phyloP scores from a whole-genome alignment of 139 green algal genomes.

The Picochlorum sp. region DNA sequence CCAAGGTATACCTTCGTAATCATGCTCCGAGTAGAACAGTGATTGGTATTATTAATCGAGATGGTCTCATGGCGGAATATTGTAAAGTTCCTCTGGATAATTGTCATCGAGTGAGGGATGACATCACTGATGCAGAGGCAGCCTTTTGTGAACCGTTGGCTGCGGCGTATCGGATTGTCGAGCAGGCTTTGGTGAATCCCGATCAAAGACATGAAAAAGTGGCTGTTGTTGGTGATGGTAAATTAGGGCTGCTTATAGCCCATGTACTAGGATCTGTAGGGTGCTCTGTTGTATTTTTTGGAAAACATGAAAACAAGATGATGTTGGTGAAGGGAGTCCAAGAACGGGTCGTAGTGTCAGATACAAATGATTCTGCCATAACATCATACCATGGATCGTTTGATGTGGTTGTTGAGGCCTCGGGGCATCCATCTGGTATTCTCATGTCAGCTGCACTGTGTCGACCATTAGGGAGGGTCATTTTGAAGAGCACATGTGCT shows the following conservation, averaged over 20 bases:
- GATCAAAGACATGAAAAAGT: slow-evolving; percentile 7
- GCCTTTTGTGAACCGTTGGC: slow-evolving; percentile 65
- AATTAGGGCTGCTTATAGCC: slow-evolving; percentile 36
- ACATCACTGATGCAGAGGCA: slow-evolving; percentile 45
- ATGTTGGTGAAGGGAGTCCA: slow-evolving; percentile 32
- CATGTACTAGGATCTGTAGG: neutral
- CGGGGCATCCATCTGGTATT: slow-evolving; percentile 38
- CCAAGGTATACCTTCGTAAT: slow-evolving; percentile 45
- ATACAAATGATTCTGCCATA: slow-evolving; percentile 1
- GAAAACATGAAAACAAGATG: slow-evolving; percentile 54
- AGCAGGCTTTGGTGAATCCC: slow-evolving; percentile 41
- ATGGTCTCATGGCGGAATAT: slow-evolving; percentile 54
- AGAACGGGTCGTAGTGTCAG: neutral
- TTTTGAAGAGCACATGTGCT: slow-evolving; percentile 62
- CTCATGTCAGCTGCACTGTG: slow-evolving; percentile 32
- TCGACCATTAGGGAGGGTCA: slow-evolving; percentile 44
- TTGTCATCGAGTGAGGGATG: slow-evolving; percentile 49
- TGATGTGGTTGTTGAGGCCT: slow-evolving; percentile 50
- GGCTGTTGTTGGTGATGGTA: slow-evolving; percentile 57
- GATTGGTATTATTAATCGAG: slow-evolving; percentile 64
- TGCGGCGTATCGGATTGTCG: slow-evolving; percentile 55
- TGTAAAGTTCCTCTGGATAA: slow-evolving; percentile 47
- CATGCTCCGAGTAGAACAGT: slow-evolving; percentile 47
- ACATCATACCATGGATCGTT: slow-evolving; percentile 24
- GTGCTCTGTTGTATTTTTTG: slow-evolving; percentile 33